Evolutionary conservation across 208 protist species (phyloP).

Genomic region (Trypanosoma brucei): DNA sequence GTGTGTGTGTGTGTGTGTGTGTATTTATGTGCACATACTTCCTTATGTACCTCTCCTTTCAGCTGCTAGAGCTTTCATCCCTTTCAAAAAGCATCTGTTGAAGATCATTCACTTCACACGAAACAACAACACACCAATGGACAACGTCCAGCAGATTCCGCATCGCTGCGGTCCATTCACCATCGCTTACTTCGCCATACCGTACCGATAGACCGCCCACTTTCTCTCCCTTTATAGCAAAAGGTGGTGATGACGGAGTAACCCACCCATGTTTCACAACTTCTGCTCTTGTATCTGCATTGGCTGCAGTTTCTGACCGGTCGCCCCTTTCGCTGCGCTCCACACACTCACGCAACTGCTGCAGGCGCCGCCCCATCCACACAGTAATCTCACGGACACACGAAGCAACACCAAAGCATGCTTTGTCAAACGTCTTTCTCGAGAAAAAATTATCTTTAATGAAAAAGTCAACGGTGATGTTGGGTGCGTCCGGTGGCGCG

Average conservation of each 20-base stretch:
- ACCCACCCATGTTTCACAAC: not conserved
- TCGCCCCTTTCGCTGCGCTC: not conserved
- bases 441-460: constrained; percentile 58
- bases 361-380: constrained; percentile 25
- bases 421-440: constrained; percentile 67
- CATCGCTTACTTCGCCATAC: constrained; percentile 51
- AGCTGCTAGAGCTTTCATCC: constrained; percentile 3
- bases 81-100: constrained; percentile 5
- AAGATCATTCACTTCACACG: constrained; percentile 44
- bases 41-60: not conserved
- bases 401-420: constrained; percentile 49
- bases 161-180: constrained; percentile 75
- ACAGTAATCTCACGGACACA: constrained; percentile 66
- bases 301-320: too few relatives aligned
- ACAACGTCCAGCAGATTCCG: constrained; percentile 72
- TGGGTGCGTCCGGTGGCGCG: constrained; percentile 4
- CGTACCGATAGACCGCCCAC: constrained; percentile 63
- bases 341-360: constrained; percentile 17
- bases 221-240: constrained; percentile 31
- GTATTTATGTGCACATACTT: too few relatives aligned
- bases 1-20: too few relatives aligned
- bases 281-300: too few relatives aligned
- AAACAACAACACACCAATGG: constrained; percentile 70
- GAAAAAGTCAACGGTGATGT: constrained; percentile 47
- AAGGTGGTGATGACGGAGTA: constrained; percentile 31